Conservation (phyloP, 306 rosid genomes). For the Rosa persica region DNA sequence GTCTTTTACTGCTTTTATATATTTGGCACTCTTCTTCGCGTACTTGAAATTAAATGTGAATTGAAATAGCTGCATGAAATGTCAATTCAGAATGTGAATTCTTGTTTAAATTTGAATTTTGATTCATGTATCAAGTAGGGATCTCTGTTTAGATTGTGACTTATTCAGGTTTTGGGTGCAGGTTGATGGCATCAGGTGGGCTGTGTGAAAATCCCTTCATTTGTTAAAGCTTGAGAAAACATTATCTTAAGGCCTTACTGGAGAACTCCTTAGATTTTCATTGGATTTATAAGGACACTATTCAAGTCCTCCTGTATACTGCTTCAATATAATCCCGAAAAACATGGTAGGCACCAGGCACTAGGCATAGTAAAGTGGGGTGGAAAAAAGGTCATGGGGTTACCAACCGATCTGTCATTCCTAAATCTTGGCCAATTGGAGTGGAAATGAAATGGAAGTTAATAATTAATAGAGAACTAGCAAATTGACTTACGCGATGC, state of each 20-base stretch:
- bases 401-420: no score
- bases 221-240: background rate
- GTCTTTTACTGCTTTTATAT: background rate
- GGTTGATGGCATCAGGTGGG: conserved; percentile 13
- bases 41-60: background rate
- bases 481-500: no score
- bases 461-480: no score
- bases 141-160: background rate
- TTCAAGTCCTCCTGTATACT: no score
- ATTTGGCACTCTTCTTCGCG: background rate
- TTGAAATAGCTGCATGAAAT: background rate
- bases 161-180: conserved; percentile 26
- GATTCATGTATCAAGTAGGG: background rate
- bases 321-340: no score
- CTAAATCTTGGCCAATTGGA: no score
- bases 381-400: no score
- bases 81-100: background rate
- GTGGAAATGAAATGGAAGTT: no score
- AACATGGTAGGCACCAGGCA: no score
- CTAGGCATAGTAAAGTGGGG: no score
- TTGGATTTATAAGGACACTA: no score
- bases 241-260: conserved; percentile 1
- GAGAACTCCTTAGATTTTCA: conserved; percentile 1
- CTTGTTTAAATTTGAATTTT: background rate
- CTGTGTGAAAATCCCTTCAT: background rate